phyloP scores from a whole-genome alignment of 2,329 filamentous ascomycete genomes.

The Dothideomycetes sp. region DNA sequence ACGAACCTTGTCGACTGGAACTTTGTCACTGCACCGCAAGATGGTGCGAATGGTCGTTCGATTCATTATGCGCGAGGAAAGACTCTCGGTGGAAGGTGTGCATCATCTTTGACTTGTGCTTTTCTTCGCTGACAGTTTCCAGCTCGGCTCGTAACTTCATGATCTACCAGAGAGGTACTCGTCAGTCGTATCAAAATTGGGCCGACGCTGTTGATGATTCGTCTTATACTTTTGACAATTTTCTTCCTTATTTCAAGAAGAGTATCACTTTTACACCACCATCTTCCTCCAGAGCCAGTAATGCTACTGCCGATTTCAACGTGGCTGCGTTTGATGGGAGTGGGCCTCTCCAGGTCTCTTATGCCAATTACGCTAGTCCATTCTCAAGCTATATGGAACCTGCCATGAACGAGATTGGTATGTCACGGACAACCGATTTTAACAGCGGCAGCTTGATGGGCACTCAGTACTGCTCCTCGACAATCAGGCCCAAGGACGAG shows the following conservation, averaged over 20 bases:
- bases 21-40: no score
- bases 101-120: not conserved
- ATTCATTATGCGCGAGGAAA: slow-evolving; percentile 20
- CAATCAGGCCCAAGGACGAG: slow-evolving; percentile 21
- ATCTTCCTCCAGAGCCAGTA: slow-evolving; percentile 13
- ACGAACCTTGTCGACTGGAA: no score
- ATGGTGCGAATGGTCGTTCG: slow-evolving; percentile 3
- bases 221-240: slow-evolving; percentile 17
- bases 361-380: slow-evolving; percentile 18
- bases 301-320: no score
- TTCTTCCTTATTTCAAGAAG: slow-evolving; percentile 15
- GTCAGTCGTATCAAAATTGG: slow-evolving; percentile 23
- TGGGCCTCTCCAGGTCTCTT: slow-evolving; percentile 22
- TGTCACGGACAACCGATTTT: slow-evolving; percentile 18
- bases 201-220: slow-evolving; percentile 25
- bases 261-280: slow-evolving; percentile 12
- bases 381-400: no score
- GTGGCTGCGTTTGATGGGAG: no score
- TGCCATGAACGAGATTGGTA: slow-evolving; percentile 18
- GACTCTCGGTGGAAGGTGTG: slow-evolving; percentile 15
- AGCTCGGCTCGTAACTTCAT: slow-evolving; percentile 15
- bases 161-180: slow-evolving; percentile 18
- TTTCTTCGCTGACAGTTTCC: not conserved
- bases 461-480: slow-evolving; percentile 12
- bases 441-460: slow-evolving; percentile 16